These are phyloP conservation scores for Avena sativa DNA, from an alignment of 176 grass and related monocot species.

Conservation along the genomic window DNA sequence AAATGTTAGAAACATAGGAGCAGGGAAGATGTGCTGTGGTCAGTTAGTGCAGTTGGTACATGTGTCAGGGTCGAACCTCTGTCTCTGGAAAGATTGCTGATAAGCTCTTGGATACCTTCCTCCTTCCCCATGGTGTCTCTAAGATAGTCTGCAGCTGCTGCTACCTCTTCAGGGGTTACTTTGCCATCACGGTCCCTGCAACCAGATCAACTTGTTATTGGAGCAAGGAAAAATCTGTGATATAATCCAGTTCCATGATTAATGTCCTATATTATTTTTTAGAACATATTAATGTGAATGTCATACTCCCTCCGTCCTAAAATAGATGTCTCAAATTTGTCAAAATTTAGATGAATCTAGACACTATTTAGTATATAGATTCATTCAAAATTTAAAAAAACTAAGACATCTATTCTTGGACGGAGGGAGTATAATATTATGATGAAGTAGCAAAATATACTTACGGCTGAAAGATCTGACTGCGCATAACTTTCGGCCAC, in stretches of 20 bases:
- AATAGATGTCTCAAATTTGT: too few species aligned
- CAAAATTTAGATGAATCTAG: too few species aligned
- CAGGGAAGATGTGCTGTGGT: neutral
- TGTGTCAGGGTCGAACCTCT: slow-evolving; percentile 53
- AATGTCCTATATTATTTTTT: neutral
- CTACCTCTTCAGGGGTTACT: slow-evolving; percentile 95
- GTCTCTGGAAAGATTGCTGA: slow-evolving; percentile 92
- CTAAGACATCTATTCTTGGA: too few species aligned
- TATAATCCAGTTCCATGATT: neutral
- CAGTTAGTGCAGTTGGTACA: neutral
- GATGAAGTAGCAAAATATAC: slow-evolving; percentile 15
- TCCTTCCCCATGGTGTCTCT: slow-evolving; percentile 79
- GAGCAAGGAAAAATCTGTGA: neutral
- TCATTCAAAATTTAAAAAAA: too few species aligned
- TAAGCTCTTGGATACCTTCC: slow-evolving; percentile 80
- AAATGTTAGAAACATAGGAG: slow-evolving; percentile 25
- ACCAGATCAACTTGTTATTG: neutral
- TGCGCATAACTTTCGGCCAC: neutral
- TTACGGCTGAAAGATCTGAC: neutral
- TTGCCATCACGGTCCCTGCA: slow-evolving; percentile 88
- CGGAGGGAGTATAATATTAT: too few species aligned
- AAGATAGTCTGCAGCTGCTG: slow-evolving; percentile 82
- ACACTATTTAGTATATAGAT: too few species aligned
- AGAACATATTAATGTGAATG: too few species aligned
- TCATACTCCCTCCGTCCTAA: too few species aligned